Percentiles rank a stretch among this genome's conserved stretches.
Evolutionary conservation across 129 eudicot genomes (phyloP).

Genomic region (Dittrichia graveolens): DNA sequence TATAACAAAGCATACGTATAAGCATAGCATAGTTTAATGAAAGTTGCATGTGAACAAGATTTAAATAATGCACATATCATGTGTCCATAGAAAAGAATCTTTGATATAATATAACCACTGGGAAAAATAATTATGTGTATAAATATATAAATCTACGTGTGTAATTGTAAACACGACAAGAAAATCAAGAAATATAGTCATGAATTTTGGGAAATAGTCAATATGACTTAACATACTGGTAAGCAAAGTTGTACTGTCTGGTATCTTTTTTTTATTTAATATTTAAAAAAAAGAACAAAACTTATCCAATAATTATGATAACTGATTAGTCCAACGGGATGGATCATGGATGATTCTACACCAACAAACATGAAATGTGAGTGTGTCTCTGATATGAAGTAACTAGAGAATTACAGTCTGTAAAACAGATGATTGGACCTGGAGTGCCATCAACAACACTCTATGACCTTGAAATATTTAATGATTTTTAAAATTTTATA

Average conservation of each 20-base stretch:
- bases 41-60: constrained; percentile 60
- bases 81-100: constrained; percentile 48
- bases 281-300: constrained; percentile 14
- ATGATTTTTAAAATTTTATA: constrained; percentile 16
- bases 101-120: constrained; percentile 35
- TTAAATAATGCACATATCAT: constrained; percentile 44
- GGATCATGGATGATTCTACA: no score
- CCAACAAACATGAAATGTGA: no score
- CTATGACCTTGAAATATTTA: neutral
- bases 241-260: constrained; percentile 31
- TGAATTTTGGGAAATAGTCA: constrained; percentile 33
- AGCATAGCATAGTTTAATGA: constrained; percentile 32
- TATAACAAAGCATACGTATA: constrained; percentile 20
- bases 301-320: constrained; percentile 10
- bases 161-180: constrained; percentile 36
- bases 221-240: constrained; percentile 29
- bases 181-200: constrained; percentile 27
- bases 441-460: no score
- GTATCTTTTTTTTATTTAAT: neutral
- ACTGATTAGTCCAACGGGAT: neutral
- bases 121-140: constrained; percentile 26
- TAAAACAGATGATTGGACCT: no score
- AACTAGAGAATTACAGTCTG: no score
- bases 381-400: no score
- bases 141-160: constrained; percentile 20